phyloP scores from a whole-genome alignment of 2,329 filamentous ascomycete genomes.

The Neofusicoccum ribis region DNA sequence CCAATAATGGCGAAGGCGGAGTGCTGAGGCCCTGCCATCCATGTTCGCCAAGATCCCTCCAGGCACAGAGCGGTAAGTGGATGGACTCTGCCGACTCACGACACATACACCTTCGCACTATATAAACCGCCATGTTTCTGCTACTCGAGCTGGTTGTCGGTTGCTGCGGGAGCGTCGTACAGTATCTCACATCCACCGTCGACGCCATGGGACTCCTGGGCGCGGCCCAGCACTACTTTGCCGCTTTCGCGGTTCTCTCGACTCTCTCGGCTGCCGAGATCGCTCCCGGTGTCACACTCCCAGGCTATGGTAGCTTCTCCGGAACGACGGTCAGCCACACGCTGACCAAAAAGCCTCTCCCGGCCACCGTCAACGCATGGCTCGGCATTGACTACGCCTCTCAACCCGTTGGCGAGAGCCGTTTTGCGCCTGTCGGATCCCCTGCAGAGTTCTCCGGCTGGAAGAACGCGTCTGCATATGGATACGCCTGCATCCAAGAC shows the following conservation, averaged over 20 bases:
- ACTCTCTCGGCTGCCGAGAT: background rate
- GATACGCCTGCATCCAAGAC: background rate
- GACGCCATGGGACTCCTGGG: background rate
- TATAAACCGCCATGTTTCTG: background rate
- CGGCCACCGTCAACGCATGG: slow-evolving; percentile 48
- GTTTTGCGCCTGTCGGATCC: slow-evolving; percentile 45
- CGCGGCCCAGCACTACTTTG: background rate
- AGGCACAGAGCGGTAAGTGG: slow-evolving; percentile 1
- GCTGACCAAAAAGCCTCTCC: slow-evolving; percentile 34
- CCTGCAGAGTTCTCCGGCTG: slow-evolving; percentile 44
- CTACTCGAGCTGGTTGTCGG: background rate
- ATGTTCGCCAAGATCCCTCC: background rate
- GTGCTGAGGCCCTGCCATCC: background rate
- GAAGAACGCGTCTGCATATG: slow-evolving; percentile 32
- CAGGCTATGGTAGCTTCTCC: slow-evolving; percentile 44
- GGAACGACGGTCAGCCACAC: slow-evolving; percentile 41
- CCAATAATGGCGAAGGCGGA: background rate
- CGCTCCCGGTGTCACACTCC: slow-evolving; percentile 28
- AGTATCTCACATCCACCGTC: background rate
- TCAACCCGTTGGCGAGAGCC: slow-evolving; percentile 42
- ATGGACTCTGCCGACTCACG: background rate
- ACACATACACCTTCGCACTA: background rate
- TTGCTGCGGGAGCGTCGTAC: background rate
- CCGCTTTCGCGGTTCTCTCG: background rate
- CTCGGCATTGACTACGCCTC: slow-evolving; percentile 50